These are phyloP conservation scores for Vigna trinervia DNA, from an alignment of 306 rosid genomes.

Conservation along the genomic window DNA sequence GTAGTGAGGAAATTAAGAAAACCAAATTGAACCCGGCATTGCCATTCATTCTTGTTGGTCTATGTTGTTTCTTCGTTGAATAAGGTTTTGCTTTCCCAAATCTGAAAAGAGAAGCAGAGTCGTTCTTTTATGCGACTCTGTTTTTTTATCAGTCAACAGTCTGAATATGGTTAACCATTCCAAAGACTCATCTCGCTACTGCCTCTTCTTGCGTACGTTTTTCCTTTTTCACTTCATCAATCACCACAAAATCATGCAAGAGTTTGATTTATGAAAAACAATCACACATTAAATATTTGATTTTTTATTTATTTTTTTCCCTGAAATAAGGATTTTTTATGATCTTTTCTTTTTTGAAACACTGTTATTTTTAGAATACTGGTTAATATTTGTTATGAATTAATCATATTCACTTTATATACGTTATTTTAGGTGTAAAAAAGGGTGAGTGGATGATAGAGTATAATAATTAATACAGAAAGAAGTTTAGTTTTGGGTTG, in stretches of 20 bases:
- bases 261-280: too few species aligned
- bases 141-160: background rate
- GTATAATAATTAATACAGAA: background rate
- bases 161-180: background rate
- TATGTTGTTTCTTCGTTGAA: constrained; percentile 6
- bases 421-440: too few species aligned
- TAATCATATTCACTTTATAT: too few species aligned
- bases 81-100: background rate
- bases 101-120: constrained; percentile 1
- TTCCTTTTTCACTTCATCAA: background rate
- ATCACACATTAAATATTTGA: background rate
- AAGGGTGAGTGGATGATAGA: too few species aligned
- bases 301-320: too few species aligned
- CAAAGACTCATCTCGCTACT: background rate
- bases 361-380: too few species aligned
- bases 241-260: background rate
- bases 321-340: too few species aligned
- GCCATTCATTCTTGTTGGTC: constrained; percentile 11
- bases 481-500: background rate
- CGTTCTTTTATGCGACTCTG: background rate
- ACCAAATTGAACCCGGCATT: constrained; percentile 26
- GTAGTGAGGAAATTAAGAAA: constrained; percentile 7
- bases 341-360: too few species aligned
- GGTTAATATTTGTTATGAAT: too few species aligned
- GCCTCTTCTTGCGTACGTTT: background rate